Evolutionary conservation across 257 asterid species (phyloP).

Genomic region (Linderniella brevidens): DNA sequence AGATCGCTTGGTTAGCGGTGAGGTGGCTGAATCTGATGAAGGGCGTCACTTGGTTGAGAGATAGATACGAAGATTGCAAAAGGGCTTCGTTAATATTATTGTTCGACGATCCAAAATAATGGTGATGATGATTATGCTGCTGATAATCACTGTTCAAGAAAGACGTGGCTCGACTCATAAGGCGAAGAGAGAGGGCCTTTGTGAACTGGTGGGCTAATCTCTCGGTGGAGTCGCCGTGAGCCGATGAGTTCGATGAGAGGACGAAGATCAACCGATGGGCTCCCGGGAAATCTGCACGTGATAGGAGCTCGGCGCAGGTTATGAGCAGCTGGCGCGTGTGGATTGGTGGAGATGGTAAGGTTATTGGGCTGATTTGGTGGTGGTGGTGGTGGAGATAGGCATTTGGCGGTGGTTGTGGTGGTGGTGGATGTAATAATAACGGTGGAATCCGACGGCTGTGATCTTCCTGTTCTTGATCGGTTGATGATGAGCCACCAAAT

Average conservation of each 20-base stretch:
- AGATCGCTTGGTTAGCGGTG: conserved; percentile 86
- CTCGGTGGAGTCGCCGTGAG: conserved; percentile 79
- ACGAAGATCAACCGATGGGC: conserved; percentile 56
- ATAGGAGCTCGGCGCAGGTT: conserved; percentile 65
- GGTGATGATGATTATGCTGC: too few species aligned
- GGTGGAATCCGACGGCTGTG: too few species aligned
- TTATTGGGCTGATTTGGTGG: too few species aligned
- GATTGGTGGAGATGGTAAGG: conserved; percentile 21
- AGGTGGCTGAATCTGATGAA: conserved; percentile 68
- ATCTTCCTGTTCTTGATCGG: too few species aligned
- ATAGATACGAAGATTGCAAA: conserved; percentile 56
- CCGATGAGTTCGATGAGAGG: conserved; percentile 43
- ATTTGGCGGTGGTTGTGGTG: too few species aligned
- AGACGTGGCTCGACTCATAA: conserved; percentile 15
- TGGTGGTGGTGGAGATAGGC: too few species aligned
- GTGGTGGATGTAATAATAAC: too few species aligned
- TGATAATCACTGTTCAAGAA: background rate
- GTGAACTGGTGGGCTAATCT: conserved; percentile 74
- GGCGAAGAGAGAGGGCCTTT: conserved; percentile 58
- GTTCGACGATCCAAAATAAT: too few species aligned
- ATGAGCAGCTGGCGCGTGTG: conserved; percentile 81
- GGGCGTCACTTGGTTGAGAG: conserved; percentile 76
- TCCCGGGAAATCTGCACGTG: conserved; percentile 55
- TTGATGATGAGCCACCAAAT: too few species aligned
- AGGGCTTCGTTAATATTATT: conserved; percentile 27